Conservation (phyloP, 305 asterid species). For the Fraxinus latifolia region DNA sequence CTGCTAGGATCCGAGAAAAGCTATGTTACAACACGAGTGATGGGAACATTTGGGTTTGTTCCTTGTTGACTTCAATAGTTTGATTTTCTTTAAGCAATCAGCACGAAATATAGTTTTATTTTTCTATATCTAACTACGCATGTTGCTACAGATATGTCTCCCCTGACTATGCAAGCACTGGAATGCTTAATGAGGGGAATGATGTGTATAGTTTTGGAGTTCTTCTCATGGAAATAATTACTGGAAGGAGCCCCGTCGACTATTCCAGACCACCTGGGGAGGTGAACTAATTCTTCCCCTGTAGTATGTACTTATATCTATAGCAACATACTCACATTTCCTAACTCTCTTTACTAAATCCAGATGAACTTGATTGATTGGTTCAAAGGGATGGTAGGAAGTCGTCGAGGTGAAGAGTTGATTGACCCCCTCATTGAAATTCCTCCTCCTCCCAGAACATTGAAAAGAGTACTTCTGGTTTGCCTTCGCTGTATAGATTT, state of each 20-base stretch:
- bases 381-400: conserved; percentile 90
- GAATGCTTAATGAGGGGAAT: conserved; percentile 90
- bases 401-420: conserved; percentile 75
- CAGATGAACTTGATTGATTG: conserved; percentile 95
- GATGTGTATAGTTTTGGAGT: conserved; percentile 94
- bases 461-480: conserved; percentile 69
- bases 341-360: conserved; percentile 17
- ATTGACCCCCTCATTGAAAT: conserved; percentile 66
- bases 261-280: conserved; percentile 86
- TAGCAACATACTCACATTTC: background rate
- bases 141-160: conserved; percentile 73
- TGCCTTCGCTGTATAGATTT: conserved; percentile 92
- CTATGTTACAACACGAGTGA: conserved; percentile 88
- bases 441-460: conserved; percentile 74
- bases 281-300: conserved; percentile 38
- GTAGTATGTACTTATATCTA: background rate
- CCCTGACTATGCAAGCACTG: conserved; percentile 97
- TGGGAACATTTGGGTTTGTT: conserved; percentile 97
- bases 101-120: background rate
- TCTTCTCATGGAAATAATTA: conserved; percentile 84
- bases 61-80: conserved; percentile 18
- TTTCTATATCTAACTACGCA: conserved; percentile 20
- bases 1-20: conserved; percentile 83
- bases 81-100: background rate
- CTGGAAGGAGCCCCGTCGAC: conserved; percentile 92